Conservation (phyloP, 345 rosid genomes). For the Sapria himalayana region DNA sequence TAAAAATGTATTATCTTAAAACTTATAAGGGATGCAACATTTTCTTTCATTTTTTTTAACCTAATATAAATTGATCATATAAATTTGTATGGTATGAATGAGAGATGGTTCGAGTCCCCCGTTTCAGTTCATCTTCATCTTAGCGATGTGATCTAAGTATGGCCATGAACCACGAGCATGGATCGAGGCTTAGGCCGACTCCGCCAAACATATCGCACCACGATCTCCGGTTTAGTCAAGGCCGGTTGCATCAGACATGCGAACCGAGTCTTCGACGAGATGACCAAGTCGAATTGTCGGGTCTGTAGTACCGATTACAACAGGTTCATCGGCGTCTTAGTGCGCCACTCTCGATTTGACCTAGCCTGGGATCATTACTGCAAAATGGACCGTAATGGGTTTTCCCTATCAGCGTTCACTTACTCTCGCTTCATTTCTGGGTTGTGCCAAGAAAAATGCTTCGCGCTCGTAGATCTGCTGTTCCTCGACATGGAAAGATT, state of each 20-base stretch:
- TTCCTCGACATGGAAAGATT: conserved; percentile 49
- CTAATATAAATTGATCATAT: too few relatives aligned
- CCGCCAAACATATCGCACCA: conserved; percentile 73
- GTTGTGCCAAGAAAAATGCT: conserved; percentile 39
- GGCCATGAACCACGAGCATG: too few relatives aligned
- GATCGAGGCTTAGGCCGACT: conserved; percentile 58
- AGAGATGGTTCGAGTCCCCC: too few relatives aligned
- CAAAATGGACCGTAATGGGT: conserved; percentile 44
- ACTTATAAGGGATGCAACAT: too few relatives aligned
- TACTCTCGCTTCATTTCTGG: conserved; percentile 85
- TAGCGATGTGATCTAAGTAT: too few relatives aligned
- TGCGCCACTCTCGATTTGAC: conserved; percentile 41
- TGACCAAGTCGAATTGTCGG: conserved; percentile 61
- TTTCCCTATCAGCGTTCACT: conserved; percentile 64
- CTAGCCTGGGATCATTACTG: conserved; percentile 41
- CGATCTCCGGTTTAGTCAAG: conserved; percentile 36
- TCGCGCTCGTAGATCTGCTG: conserved; percentile 34
- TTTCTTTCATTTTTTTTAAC: too few relatives aligned
- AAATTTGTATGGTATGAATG: too few relatives aligned
- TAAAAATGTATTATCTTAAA: too few relatives aligned
- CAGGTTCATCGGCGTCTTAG: conserved; percentile 64
- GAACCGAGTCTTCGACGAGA: conserved; percentile 68
- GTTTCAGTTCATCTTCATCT: too few relatives aligned
- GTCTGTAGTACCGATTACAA: conserved; percentile 62
- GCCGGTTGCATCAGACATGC: conserved; percentile 63